Evolutionary conservation across 176 grass and related monocot species (phyloP), one percentile per base, ranked within the genome.

Genomic region (Zoysia japonica): DNA sequence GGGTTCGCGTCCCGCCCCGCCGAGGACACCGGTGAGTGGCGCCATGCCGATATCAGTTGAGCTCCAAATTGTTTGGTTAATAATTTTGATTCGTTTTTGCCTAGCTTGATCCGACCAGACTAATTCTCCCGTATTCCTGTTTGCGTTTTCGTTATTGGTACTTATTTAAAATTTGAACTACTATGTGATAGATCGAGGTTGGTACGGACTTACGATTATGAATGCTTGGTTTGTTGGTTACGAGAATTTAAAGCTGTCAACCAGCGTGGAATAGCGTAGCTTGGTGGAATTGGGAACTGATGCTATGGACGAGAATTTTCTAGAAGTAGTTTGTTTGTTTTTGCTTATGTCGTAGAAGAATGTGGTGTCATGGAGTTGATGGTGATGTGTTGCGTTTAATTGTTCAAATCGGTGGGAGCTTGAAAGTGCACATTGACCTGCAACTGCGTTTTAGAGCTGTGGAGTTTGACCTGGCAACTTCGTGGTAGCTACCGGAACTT

Each of bases 1-100:
- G 96, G 96, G 0, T 93, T 74, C 84, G 87, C 83, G 3, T 95
- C 96, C 15, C 81, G 60, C 8, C 80, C 83, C 36, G 78, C 83
- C 40, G 92, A 95, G 37, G 96, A 99, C 75, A 93, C 96, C 3
- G 96, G 96, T 99, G 88, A 88, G 87, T 39, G 38, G 20, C 28
- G 28, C 28, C 28, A 28, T 28, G 28, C 28, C 28, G 28, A 28
- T 28, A 28, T 28, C 28, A 28, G 28, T 28, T 17, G 5, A 64
- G 16, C 67, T 75, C 45, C 56, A 5, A 71, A 79, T 88, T 71
- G 3, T 45, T 45, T 15, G 0, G 47, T 47, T 35, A 35, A 9
- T 57, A 13, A 2, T 75, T 79, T 74, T 65, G 66, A 71, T 80
- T 89, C 36, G 3, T 67, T 49, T 14, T 70, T 47, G 40, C 9